Conservation (phyloP, 169 alveolate species). For the Cytauxzoon felis region DNA sequence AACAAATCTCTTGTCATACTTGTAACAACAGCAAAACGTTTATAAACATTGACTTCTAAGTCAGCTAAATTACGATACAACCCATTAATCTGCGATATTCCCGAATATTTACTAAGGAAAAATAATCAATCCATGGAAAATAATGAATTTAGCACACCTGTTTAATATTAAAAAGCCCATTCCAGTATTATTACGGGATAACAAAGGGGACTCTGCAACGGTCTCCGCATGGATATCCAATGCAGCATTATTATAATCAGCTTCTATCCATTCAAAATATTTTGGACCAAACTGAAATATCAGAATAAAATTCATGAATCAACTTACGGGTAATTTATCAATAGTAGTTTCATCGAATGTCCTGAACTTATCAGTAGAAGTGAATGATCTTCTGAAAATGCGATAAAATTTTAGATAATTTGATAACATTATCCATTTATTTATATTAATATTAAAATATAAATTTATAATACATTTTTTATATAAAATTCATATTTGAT, state of each 20-base stretch:
- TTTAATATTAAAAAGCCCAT: slow-evolving; percentile 53
- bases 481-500: no score
- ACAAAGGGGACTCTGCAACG: slow-evolving; percentile 43
- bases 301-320: no score
- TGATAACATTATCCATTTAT: no score
- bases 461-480: no score
- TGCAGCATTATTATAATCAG: slow-evolving; percentile 50
- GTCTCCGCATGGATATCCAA: slow-evolving; percentile 31
- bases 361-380: slow-evolving; percentile 8
- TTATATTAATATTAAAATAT: no score
- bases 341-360: slow-evolving; percentile 24
- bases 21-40: slow-evolving; percentile 66
- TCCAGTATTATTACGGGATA: slow-evolving; percentile 52
- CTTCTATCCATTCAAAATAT: slow-evolving; percentile 46
- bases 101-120: slow-evolving; percentile 27
- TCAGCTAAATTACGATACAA: slow-evolving; percentile 60
- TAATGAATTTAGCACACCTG: slow-evolving; percentile 22
- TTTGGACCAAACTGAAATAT: slow-evolving; percentile 24
- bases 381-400: background rate
- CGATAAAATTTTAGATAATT: background rate
- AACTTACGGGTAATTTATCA: slow-evolving; percentile 35
- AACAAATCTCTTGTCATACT: slow-evolving; percentile 57
- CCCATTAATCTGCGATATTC: slow-evolving; percentile 46
- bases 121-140: background rate
- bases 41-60: slow-evolving; percentile 67